Conservation (phyloP, 2,329 filamentous ascomycete species). For the Ophiocordyceps sinensis region DNA sequence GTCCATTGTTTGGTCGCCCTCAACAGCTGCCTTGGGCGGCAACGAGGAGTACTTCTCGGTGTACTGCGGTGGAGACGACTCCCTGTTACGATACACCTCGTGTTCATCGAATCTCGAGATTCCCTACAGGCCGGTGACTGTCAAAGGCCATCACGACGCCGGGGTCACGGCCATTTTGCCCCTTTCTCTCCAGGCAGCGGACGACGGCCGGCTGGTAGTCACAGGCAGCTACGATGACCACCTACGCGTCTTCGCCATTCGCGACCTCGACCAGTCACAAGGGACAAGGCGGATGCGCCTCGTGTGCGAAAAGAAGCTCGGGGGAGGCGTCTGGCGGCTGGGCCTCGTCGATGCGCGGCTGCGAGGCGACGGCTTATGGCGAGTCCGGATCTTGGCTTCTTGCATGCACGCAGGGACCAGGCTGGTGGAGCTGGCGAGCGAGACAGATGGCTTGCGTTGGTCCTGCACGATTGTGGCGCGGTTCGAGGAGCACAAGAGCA, state of each 20-base stretch:
- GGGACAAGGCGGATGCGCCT: constrained; percentile 29
- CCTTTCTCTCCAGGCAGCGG: constrained; percentile 27
- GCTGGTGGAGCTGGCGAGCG: constrained; percentile 36
- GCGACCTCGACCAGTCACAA: constrained; percentile 24
- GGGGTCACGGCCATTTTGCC: constrained; percentile 82
- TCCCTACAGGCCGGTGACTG: constrained; percentile 12
- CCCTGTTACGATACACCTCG: constrained; percentile 35
- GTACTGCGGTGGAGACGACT: constrained; percentile 67
- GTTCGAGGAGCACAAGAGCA: constrained; percentile 80
- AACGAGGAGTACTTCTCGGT: constrained; percentile 21
- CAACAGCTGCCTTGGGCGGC: constrained; percentile 7
- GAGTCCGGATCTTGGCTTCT: constrained; percentile 54
- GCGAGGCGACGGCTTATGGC: constrained; percentile 11
- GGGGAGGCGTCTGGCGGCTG: constrained; percentile 76
- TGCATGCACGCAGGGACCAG: constrained; percentile 86
- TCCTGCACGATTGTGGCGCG: constrained; percentile 48
- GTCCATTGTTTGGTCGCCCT: constrained; percentile 47
- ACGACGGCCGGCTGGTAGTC: constrained; percentile 44
- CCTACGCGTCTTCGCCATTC: constrained; percentile 50
- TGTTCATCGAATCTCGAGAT: constrained; percentile 6
- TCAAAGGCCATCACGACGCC: constrained; percentile 49
- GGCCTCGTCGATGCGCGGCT: constrained; percentile 36
- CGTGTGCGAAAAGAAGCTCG: constrained; percentile 53
- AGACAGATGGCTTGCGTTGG: constrained; percentile 29
- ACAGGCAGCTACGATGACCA: constrained; percentile 89